Conservation (phyloP, 2,329 filamentous ascomycete genomes). For the Clonostachys rhizophaga region DNA sequence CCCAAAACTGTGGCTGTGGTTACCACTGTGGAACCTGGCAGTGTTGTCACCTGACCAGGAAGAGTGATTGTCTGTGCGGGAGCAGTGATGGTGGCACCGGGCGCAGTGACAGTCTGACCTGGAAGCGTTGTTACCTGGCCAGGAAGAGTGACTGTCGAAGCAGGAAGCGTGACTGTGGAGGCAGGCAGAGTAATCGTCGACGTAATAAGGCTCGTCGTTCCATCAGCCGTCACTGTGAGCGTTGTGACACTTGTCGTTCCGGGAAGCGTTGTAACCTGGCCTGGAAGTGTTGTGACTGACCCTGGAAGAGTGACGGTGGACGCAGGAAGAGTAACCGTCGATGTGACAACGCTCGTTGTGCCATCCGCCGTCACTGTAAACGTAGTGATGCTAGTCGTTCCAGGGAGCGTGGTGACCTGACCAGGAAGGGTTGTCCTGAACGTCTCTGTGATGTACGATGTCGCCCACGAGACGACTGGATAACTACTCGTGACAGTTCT, state of each 20-base stretch:
- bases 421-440: too few species aligned
- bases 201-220: background rate
- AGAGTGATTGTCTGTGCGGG: slow-evolving; percentile 7
- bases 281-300: too few species aligned
- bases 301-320: slow-evolving; percentile 11
- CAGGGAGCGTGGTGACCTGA: too few species aligned
- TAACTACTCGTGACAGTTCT: slow-evolving; percentile 9
- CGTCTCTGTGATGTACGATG: background rate
- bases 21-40: slow-evolving; percentile 19
- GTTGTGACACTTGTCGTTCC: background rate
- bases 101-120: slow-evolving; percentile 8
- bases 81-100: slow-evolving; percentile 7
- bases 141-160: slow-evolving; percentile 16
- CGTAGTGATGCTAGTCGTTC: too few species aligned
- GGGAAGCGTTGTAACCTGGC: too few species aligned
- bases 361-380: too few species aligned
- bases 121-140: slow-evolving; percentile 13
- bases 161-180: slow-evolving; percentile 7
- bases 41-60: slow-evolving; percentile 10
- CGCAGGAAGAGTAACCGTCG: slow-evolving; percentile 16
- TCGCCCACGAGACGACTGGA: slow-evolving; percentile 8
- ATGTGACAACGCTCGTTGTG: too few species aligned
- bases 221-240: background rate
- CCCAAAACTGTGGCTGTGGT: slow-evolving; percentile 21
- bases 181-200: slow-evolving; percentile 12